Evolutionary conservation across 345 rosid genomes (phyloP).

Genomic region (Populus davidiana): DNA sequence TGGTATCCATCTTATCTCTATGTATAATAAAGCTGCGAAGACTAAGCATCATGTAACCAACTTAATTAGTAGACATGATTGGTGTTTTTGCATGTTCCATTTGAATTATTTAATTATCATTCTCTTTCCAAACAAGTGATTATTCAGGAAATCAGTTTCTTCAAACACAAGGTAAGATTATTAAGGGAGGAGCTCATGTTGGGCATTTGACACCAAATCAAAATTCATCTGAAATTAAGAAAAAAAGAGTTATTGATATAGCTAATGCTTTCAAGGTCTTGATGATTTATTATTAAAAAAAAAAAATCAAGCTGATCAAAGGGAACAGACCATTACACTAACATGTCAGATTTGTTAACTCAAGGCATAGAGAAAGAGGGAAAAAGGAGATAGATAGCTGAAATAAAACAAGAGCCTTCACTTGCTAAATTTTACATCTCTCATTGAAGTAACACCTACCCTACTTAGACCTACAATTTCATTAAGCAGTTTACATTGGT

Average conservation of each 20-base stretch:
- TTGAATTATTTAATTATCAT: background rate
- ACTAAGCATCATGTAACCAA: conserved; percentile 18
- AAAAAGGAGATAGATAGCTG: background rate
- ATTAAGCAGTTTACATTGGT: background rate
- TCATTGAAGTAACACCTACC: background rate
- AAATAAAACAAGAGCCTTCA: background rate
- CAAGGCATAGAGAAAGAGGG: background rate
- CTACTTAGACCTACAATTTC: background rate
- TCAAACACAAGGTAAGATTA: background rate
- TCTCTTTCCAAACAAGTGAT: background rate
- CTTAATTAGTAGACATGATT: conserved; percentile 6
- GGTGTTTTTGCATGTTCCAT: conserved; percentile 1
- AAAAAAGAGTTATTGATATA: background rate
- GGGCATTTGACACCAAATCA: background rate
- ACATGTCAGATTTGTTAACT: background rate
- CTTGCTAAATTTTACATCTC: background rate
- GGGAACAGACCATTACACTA: background rate
- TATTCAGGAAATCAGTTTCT: background rate
- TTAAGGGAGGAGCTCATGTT: background rate
- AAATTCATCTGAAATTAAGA: background rate
- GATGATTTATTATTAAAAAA: background rate
- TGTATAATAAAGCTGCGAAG: conserved; percentile 34
- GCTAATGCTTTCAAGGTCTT: background rate
- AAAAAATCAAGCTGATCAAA: background rate
- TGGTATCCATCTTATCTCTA: conserved; percentile 27